These are phyloP conservation scores for Trichoderma erinaceum DNA, from an alignment of 495 filamentous ascomycete genomes.

Conservation along the genomic window DNA sequence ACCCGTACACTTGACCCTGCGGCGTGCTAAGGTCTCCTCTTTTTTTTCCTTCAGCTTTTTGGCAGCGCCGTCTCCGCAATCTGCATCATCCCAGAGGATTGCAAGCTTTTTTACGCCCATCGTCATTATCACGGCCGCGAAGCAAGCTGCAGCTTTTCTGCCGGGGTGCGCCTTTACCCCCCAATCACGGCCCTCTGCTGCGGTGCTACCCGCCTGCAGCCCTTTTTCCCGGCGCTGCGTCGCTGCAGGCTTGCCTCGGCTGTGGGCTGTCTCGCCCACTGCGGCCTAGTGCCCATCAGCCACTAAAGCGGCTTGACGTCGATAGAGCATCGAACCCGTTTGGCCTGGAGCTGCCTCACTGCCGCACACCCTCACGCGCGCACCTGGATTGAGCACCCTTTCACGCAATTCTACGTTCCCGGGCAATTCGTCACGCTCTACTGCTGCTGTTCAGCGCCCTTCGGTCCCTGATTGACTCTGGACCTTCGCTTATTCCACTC, in stretches of 20 bases:
- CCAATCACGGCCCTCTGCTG: conserved; percentile 7
- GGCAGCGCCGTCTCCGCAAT: not conserved
- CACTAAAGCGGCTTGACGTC: conserved; percentile 12
- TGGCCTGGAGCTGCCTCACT: not conserved
- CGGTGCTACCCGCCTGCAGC: conserved; percentile 12
- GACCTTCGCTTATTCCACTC: not conserved
- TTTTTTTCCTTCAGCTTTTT: not conserved
- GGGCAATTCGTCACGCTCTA: not conserved
- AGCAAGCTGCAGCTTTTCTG: not conserved
- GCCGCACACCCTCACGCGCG: conserved; percentile 11
- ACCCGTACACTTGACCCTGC: not conserved
- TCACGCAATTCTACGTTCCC: not conserved
- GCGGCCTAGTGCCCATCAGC: conserved; percentile 9
- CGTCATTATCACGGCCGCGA: not conserved
- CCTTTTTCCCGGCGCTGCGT: not conserved
- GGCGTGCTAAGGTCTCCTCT: not conserved
- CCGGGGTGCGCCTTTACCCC: not conserved
- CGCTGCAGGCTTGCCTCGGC: conserved; percentile 11
- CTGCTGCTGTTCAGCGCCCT: conserved; percentile 4
- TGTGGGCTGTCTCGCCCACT: conserved; percentile 1
- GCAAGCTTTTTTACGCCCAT: not conserved
- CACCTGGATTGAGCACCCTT: not conserved
- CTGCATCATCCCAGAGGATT: not conserved
- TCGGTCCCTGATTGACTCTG: not conserved
- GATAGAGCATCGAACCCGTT: not conserved